Evolutionary conservation across 768 basidiomycete genomes (phyloP), one percentile per base, ranked within the genome.

Genomic region (Nevesoporus exiguus): DNA sequence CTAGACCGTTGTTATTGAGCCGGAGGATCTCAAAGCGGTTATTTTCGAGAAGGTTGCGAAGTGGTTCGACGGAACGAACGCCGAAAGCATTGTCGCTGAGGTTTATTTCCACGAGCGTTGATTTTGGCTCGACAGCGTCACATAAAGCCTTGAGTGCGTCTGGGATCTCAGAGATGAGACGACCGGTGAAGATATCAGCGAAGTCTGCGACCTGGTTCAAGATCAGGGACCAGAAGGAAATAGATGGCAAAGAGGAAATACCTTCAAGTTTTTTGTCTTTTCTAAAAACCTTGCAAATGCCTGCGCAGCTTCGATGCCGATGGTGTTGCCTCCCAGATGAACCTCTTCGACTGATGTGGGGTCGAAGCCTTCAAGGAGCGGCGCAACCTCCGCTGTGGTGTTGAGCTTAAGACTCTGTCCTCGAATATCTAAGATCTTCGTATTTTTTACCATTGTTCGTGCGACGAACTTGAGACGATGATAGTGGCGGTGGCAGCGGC

Each of bases 51-150:
- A 96, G 90, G 17, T 86, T 85, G 47, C 94, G 93, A 73, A 98
- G 88, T 41, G 94, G 92, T 60, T 94, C 92, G 22, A 94, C 94
- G 30, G 90, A 93, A 65, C 95, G 86, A 31, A 92, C 93, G 21
- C 96, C 96, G 60, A 98, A 98, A 10, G 96, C 96, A 61, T 99
- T 99, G 69, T 98, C 96, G 64, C 85, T 88, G 49, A 99, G 83
- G 69, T 98, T 82, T 63, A 99, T 80, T 71, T 93, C 90, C 49
- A 88, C 77, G 45, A 99, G 85, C 3, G 87, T 82, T 5, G 84
- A 79, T 65, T 91, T 91, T 63, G 83, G 78, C 63, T 83, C 84
- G 56, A 99, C 82, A 13, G 94, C 85, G 63, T 92, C 83, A 69
- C 95, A 97, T 61, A 99, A 82, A 33, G 90, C 87, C 34, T 84